Evolutionary conservation across 75 land plant genomes (phyloP), one percentile per base, ranked within the genome.

Genomic region (Adiantum capillusveneris): DNA sequence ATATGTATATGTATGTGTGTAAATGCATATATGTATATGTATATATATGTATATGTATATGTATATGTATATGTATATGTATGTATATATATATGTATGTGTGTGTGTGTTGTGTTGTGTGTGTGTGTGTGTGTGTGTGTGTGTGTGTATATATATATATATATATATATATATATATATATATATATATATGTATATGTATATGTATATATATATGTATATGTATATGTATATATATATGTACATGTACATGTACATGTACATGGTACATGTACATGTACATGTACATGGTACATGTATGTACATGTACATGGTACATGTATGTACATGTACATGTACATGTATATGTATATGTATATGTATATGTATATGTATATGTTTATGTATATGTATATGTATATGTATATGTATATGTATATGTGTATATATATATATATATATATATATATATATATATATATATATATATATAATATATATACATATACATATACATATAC

Each of bases 1-100:
- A 50, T 50, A 50, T 50, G 11, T 50, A 50, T 50, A 50, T 50
- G 11, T 50, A 50, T 50, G 11, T 50, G 11, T 20, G 7, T 21
- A 21, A 5, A 20, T 25, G 11, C 7, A 50, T 50, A 25, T 25
- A 20, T 50, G 11, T 50, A 50, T 50, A 21, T 50, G 11, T 50
- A 25, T 50, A 50, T 50, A 25, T 50, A 50, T 25, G 11, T 50
- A 20, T 50, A 20, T 6, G 6, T 12, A 20, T 50, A 20, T 3
- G 6, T 25, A 50, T 6, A 25, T 21, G 52, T 12, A 20, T 7
- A 21, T 12, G 52, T 12, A 50, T 7, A 21, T 12, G 11, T 6
- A 50, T 6, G 11, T 21, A 50, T 20, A 50, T 50, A 21, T 21
- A 21, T 50, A 50, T 21, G 11, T 25, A 12, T 50, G 21, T 50